phyloP scores from a whole-genome alignment of 2,329 filamentous ascomycete genomes.

The Xylaria sp. region DNA sequence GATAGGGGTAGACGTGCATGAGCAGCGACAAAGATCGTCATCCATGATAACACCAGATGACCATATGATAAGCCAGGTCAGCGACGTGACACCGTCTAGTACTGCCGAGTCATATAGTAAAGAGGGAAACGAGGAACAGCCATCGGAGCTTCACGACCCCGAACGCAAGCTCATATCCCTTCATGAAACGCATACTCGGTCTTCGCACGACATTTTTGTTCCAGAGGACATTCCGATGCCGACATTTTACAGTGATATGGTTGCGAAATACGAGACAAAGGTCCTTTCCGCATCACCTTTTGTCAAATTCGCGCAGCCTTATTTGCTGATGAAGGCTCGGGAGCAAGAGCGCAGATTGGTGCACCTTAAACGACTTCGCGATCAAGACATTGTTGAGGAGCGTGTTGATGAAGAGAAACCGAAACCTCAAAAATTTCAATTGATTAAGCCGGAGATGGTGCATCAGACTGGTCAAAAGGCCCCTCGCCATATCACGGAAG shows the following conservation, averaged over 20 bases:
- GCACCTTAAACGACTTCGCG: constrained; percentile 80
- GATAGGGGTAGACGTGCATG: constrained; percentile 17
- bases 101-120: background rate
- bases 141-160: constrained; percentile 9
- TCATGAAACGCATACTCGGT: constrained; percentile 52
- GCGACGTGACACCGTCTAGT: constrained; percentile 30
- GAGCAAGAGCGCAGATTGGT: constrained; percentile 86
- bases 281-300: constrained; percentile 95
- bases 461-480: constrained; percentile 80
- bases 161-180: constrained; percentile 44
- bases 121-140: constrained; percentile 23
- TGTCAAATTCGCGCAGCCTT: constrained; percentile 92
- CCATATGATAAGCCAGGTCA: constrained; percentile 31
- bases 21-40: constrained; percentile 31
- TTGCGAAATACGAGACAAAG: constrained; percentile 90
- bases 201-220: constrained; percentile 60
- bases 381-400: constrained; percentile 70
- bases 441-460: constrained; percentile 96
- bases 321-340: constrained; percentile 87
- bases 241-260: constrained; percentile 93
- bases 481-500: constrained; percentile 87
- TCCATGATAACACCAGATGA: constrained; percentile 33
- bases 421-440: constrained; percentile 76
- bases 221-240: constrained; percentile 83
- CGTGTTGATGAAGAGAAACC: constrained; percentile 63